Percentiles rank a stretch among this genome's conserved stretches.
Conservation (phyloP, 2,329 filamentous ascomycete species). For the Purpureocillium lavendulum region DNA sequence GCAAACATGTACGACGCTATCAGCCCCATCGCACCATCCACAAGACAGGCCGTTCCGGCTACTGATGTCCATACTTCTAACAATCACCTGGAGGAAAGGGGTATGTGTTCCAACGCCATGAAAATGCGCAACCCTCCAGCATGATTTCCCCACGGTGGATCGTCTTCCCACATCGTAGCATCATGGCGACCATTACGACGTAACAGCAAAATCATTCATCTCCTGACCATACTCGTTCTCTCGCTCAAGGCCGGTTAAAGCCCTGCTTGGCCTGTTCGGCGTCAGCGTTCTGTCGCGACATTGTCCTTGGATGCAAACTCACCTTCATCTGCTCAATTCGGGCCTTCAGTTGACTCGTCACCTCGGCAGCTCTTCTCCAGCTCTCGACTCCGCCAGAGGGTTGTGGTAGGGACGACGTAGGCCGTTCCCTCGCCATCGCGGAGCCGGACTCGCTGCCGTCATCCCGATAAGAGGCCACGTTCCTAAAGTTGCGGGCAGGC, state of each 20-base stretch:
- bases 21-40: too few relatives aligned
- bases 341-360: slow-evolving; percentile 94
- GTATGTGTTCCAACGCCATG: slow-evolving; percentile 25
- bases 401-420: slow-evolving; percentile 26
- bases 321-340: slow-evolving; percentile 98
- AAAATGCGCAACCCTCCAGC: slow-evolving; percentile 17
- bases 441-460: slow-evolving; percentile 22
- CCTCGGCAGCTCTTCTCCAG: slow-evolving; percentile 94
- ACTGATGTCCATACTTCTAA: background rate
- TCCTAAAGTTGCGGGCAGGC: slow-evolving; percentile 47
- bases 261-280: slow-evolving; percentile 17
- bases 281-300: background rate
- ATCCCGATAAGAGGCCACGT: slow-evolving; percentile 20
- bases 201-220: background rate
- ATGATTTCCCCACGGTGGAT: background rate
- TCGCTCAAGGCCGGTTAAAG: slow-evolving; percentile 18
- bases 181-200: slow-evolving; percentile 1
- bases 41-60: too few relatives aligned
- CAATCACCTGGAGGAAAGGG: slow-evolving; percentile 13
- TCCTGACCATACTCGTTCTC: background rate
- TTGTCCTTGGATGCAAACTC: slow-evolving; percentile 13
- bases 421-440: slow-evolving; percentile 20
- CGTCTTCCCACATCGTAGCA: slow-evolving; percentile 2
- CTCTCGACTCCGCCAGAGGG: slow-evolving; percentile 53
- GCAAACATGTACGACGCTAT: too few relatives aligned